Evolutionary conservation across 2,329 filamentous ascomycete species (phyloP).

Genomic region (Talaromyces funiculosus): DNA sequence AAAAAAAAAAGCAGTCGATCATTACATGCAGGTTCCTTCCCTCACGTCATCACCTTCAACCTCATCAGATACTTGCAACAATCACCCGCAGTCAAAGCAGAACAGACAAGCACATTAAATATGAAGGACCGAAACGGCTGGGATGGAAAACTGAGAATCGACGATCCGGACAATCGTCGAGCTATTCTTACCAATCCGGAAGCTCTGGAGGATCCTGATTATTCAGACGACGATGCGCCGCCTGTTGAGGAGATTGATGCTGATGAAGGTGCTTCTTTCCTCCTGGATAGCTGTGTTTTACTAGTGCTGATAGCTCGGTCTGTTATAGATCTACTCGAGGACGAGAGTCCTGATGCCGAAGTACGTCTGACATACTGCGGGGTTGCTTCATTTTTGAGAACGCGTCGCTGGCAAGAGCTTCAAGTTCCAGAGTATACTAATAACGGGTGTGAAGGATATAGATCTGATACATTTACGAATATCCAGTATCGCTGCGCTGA

Average conservation of each 20-base stretch:
- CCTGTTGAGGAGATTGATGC: constrained; percentile 70
- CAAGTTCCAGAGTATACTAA: not conserved
- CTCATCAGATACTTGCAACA: not conserved
- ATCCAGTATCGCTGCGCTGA: constrained; percentile 67
- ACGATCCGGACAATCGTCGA: constrained; percentile 42
- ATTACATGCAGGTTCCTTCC: not conserved
- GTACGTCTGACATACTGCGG: constrained; percentile 26
- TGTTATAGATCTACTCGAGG: constrained; percentile 53
- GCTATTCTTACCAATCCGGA: constrained; percentile 70
- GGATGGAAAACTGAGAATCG: constrained; percentile 48
- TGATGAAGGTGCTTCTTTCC: constrained; percentile 61
- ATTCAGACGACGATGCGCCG: constrained; percentile 65
- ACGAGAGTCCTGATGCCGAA: constrained; percentile 51
- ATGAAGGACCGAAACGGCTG: constrained; percentile 41
- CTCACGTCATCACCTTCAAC: not conserved
- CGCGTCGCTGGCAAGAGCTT: not conserved
- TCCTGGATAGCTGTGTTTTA: not conserved
- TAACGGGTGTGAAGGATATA: constrained; percentile 58
- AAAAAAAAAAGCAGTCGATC: not conserved
- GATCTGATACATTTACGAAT: constrained; percentile 86
- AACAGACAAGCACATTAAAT: not conserved
- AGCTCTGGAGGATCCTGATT: constrained; percentile 76
- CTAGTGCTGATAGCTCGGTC: not conserved
- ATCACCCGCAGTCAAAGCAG: not conserved
- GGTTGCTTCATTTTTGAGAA: not conserved